Percentiles rank a stretch among this genome's conserved stretches.
phyloP scores from a whole-genome alignment of 2,329 filamentous ascomycete species.

The Metarhizium rileyi region DNA sequence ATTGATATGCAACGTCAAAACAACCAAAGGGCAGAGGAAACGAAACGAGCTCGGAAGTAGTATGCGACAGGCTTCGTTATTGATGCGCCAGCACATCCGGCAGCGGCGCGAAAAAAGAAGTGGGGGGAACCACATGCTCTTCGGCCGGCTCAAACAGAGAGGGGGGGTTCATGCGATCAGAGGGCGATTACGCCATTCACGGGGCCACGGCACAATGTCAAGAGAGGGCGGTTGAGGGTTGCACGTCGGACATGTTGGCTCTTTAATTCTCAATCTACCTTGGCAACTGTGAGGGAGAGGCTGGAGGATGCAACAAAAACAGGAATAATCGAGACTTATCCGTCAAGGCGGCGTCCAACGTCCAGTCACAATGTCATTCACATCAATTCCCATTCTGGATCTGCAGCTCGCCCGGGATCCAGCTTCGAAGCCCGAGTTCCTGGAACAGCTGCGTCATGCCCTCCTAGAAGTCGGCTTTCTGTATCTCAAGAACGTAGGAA shows the following conservation, averaged over 20 bases:
- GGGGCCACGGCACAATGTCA: background rate
- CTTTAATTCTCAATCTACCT: background rate
- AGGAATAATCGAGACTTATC: background rate
- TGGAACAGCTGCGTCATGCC: conserved; percentile 61
- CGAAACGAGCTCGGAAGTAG: background rate
- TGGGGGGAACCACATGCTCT: background rate
- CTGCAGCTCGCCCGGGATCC: conserved; percentile 55
- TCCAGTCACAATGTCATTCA: conserved; percentile 52
- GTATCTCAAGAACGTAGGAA: conserved; percentile 72
- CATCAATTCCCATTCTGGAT: conserved; percentile 67
- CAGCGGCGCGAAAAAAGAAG: background rate
- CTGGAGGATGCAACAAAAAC: background rate
- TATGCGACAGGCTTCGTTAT: no score
- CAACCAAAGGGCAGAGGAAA: background rate
- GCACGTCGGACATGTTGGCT: background rate
- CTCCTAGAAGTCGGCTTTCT: conserved; percentile 82
- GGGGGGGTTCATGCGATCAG: background rate
- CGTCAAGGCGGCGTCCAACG: background rate
- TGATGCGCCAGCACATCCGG: background rate
- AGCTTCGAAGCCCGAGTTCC: conserved; percentile 61
- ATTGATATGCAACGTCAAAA: background rate
- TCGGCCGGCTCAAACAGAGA: background rate
- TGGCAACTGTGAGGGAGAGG: background rate
- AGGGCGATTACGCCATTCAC: conserved; percentile 6
- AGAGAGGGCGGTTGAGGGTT: background rate